A percentile compares a stretch with the other conserved stretches of the same genome.
Conservation (phyloP, 1,139 yeast species). For the Candida sanyaensis region DNA sequence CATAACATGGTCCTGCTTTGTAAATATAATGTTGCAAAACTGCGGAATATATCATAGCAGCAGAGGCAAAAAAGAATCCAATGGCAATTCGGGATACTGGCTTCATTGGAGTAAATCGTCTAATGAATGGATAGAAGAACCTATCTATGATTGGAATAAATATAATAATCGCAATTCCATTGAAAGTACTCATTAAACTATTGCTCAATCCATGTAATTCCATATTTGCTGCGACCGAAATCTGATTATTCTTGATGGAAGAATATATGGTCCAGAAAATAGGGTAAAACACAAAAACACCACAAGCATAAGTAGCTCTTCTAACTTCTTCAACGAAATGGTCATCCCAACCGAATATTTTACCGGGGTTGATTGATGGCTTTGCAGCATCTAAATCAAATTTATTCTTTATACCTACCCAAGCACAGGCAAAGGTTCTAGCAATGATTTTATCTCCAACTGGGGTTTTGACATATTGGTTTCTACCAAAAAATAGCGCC, state of each 20-base stretch:
- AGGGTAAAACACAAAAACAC: conserved; percentile 47
- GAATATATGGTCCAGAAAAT: not conserved
- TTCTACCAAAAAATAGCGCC: conserved; percentile 56
- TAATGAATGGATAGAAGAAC: conserved; percentile 53
- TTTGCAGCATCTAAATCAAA: conserved; percentile 55
- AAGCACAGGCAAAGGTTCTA: conserved; percentile 50
- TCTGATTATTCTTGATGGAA: not conserved
- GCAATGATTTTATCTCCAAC: conserved; percentile 64
- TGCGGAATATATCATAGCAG: conserved; percentile 81
- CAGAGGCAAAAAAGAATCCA: conserved; percentile 72
- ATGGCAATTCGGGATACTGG: conserved; percentile 71
- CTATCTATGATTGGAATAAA: conserved; percentile 61
- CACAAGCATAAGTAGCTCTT: conserved; percentile 60
- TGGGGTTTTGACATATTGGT: conserved; percentile 57
- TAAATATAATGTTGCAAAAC: conserved; percentile 75
- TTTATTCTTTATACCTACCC: conserved; percentile 47
- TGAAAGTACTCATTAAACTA: conserved; percentile 61
- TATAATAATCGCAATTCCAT: conserved; percentile 59
- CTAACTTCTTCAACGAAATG: conserved; percentile 62
- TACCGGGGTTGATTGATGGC: conserved; percentile 50
- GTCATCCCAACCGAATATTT: conserved; percentile 55
- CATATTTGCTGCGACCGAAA: conserved; percentile 34
- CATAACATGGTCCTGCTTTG: conserved; percentile 74
- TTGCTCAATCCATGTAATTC: conserved; percentile 63
- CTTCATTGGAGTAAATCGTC: conserved; percentile 57